Percentiles rank a stretch among this genome's conserved stretches.
phyloP scores from a whole-genome alignment of 2,329 filamentous ascomycete genomes.

The Aspergillus arachidicola region DNA sequence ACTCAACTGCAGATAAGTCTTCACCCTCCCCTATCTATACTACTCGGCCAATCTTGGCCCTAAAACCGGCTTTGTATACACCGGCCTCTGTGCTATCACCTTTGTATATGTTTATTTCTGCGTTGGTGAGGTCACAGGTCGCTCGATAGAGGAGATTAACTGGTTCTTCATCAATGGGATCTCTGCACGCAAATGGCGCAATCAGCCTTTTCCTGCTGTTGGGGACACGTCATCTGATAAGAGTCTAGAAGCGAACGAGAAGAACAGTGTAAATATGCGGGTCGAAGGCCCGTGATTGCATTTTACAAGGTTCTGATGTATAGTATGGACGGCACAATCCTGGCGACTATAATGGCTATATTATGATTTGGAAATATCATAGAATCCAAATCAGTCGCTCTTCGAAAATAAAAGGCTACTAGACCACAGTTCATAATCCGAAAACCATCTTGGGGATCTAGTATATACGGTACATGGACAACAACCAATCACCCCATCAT shows the following conservation, averaged over 20 bases:
- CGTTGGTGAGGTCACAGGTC: background rate
- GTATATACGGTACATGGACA: too few relatives aligned
- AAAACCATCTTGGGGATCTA: background rate
- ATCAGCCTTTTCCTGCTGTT: background rate
- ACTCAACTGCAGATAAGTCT: background rate
- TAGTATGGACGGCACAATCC: background rate
- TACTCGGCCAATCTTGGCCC: background rate
- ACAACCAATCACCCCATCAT: conserved; percentile 57
- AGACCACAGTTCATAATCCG: background rate
- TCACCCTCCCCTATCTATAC: background rate
- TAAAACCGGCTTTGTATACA: conserved; percentile 2
- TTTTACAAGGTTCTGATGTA: too few relatives aligned
- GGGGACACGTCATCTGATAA: background rate
- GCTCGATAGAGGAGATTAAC: conserved; percentile 7
- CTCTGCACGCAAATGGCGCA: background rate
- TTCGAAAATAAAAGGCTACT: background rate
- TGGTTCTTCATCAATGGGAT: conserved; percentile 3
- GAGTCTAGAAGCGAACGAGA: background rate
- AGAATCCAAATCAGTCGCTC: background rate
- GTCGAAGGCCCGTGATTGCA: background rate
- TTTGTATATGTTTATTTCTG: conserved; percentile 18
- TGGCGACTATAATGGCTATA: background rate
- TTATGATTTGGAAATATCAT: background rate
- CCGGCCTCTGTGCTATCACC: background rate
- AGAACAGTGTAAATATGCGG: background rate